These are phyloP conservation scores for Yamadazyma triangularis DNA, from an alignment of 1,139 yeast genomes.

Conservation along the genomic window DNA sequence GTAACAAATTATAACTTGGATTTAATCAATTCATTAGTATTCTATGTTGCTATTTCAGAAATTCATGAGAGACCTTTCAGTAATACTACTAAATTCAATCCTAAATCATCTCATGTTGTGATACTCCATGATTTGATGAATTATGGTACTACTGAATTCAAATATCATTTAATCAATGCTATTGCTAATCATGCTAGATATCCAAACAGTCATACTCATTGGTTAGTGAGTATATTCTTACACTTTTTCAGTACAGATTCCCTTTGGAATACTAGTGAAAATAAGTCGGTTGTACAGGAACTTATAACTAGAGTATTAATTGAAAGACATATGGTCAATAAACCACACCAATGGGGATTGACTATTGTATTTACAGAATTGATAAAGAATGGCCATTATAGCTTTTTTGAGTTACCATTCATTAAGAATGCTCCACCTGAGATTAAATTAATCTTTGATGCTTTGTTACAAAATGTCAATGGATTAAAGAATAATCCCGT, in stretches of 20 bases:
- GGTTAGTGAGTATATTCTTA: constrained; percentile 71
- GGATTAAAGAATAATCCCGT: constrained; percentile 1
- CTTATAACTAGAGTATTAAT: constrained; percentile 75
- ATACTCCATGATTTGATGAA: constrained; percentile 66
- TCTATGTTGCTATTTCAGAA: constrained; percentile 75
- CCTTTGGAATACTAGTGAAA: constrained; percentile 42
- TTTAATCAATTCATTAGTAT: constrained; percentile 73
- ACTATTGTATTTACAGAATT: constrained; percentile 79
- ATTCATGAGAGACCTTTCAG: constrained; percentile 49
- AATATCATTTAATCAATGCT: constrained; percentile 72
- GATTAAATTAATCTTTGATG: constrained; percentile 50
- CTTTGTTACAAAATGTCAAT: constrained; percentile 45
- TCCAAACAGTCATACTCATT: constrained; percentile 89
- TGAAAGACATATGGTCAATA: constrained; percentile 81
- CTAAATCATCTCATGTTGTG: constrained; percentile 67
- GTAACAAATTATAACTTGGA: constrained; percentile 54
- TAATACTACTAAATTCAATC: constrained; percentile 47
- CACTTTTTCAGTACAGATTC: constrained; percentile 63
- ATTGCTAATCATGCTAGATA: constrained; percentile 88
- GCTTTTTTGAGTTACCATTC: constrained; percentile 72
- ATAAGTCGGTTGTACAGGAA: constrained; percentile 64
- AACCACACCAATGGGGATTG: constrained; percentile 98
- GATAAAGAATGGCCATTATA: constrained; percentile 62
- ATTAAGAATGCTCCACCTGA: constrained; percentile 66
- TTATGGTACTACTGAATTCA: constrained; percentile 65